phyloP scores from a whole-genome alignment of 345 rosid species.

The Arabis alpina region DNA sequence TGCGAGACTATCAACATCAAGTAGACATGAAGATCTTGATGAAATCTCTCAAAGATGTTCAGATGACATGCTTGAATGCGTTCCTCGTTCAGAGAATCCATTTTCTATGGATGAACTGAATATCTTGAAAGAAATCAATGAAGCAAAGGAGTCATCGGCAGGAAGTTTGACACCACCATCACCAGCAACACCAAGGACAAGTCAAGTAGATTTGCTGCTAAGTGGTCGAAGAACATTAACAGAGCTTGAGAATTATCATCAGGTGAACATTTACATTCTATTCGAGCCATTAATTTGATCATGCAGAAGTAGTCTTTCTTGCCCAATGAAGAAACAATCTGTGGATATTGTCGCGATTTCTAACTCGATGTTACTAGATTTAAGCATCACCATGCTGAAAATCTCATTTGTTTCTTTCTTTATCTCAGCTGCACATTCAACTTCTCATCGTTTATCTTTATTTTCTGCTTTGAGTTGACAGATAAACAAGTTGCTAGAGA shows the following conservation, averaged over 20 bases:
- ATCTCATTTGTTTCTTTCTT: constrained; percentile 10
- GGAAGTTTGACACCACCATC: constrained; percentile 96
- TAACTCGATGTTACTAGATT: not conserved
- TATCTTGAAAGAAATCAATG: constrained; percentile 56
- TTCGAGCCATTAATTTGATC: constrained; percentile 1
- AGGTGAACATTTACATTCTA: constrained; percentile 52
- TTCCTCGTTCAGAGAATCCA: constrained; percentile 59
- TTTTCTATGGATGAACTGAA: constrained; percentile 57
- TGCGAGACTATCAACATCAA: constrained; percentile 46
- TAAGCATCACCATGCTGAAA: not conserved
- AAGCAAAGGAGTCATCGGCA: constrained; percentile 55
- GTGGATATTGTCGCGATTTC: not conserved
- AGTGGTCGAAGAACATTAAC: constrained; percentile 71
- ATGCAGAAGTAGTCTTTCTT: constrained; percentile 9
- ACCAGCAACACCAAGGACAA: constrained; percentile 74
- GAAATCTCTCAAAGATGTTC: constrained; percentile 56
- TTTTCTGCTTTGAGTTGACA: constrained; percentile 46
- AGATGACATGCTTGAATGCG: constrained; percentile 62
- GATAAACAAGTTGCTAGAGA: constrained; percentile 75
- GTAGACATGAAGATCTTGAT: constrained; percentile 53
- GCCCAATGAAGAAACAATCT: not conserved
- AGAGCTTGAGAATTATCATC: constrained; percentile 82
- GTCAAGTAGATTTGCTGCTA: constrained; percentile 79
- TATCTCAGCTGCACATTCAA: constrained; percentile 12
- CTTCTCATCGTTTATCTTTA: constrained; percentile 10